Evolutionary conservation across 2,329 filamentous ascomycete species (phyloP).

Genomic region (Niveomyces coronatus): DNA sequence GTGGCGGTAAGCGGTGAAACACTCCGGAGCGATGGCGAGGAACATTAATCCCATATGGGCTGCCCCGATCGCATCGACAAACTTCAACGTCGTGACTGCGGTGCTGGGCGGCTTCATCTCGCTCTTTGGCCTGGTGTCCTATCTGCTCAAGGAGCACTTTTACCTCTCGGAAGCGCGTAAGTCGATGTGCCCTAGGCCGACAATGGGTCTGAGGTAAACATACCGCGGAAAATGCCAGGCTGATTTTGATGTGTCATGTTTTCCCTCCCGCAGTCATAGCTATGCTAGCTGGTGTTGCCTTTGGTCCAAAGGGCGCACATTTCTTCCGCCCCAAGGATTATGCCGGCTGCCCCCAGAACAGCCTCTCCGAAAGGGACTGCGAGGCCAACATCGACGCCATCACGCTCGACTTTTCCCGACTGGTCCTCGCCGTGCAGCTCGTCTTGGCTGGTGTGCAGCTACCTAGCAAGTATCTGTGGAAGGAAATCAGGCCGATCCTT

Average conservation of each 20-base stretch:
- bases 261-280: conserved; percentile 74
- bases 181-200: conserved; percentile 24
- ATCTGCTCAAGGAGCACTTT: conserved; percentile 78
- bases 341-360: conserved; percentile 32
- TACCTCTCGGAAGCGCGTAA: conserved; percentile 83
- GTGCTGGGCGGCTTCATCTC: conserved; percentile 80
- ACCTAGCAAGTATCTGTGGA: conserved; percentile 68
- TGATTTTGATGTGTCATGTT: no score
- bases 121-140: conserved; percentile 83
- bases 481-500: conserved; percentile 66
- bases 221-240: no score
- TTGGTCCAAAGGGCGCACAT: conserved; percentile 69
- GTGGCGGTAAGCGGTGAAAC: neutral
- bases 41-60: conserved; percentile 16
- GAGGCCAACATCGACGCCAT: conserved; percentile 54
- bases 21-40: conserved; percentile 3
- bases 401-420: conserved; percentile 73
- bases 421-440: conserved; percentile 84
- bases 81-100: conserved; percentile 79
- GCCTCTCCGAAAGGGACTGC: conserved; percentile 19
- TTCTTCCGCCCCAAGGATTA: conserved; percentile 69
- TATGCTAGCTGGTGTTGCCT: conserved; percentile 64
- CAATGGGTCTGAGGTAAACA: no score
- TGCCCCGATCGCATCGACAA: conserved; percentile 46
- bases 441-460: conserved; percentile 83